A percentile compares a stretch with the other conserved stretches of the same genome.
Conservation (phyloP, 495 filamentous ascomycete species). For the Tuber aestivum region DNA sequence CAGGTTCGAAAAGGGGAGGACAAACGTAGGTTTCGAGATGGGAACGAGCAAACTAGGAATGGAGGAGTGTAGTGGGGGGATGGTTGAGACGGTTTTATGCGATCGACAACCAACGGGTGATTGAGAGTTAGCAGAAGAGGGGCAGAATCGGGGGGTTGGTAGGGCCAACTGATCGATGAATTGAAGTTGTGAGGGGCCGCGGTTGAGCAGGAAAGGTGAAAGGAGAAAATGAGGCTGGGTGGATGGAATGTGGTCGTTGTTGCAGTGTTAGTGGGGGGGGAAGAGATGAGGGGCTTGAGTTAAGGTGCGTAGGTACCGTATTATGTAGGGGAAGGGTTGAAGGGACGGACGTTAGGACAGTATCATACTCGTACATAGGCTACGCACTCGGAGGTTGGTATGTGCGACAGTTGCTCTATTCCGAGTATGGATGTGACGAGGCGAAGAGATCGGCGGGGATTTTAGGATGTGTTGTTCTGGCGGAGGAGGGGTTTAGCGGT, state of each 20-base stretch:
- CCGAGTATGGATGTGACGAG: not conserved
- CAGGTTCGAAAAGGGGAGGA: not conserved
- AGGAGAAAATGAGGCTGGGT: not conserved
- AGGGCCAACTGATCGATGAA: not conserved
- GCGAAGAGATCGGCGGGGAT: not conserved
- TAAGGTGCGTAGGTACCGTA: not conserved
- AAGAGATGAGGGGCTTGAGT: slow-evolving; percentile 4
- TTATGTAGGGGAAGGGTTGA: not conserved
- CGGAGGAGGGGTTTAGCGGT: not conserved
- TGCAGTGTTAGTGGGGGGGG: not conserved
- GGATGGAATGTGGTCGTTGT: not conserved
- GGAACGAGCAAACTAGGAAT: not conserved
- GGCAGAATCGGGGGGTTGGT: not conserved
- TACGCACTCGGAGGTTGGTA: too few species aligned
- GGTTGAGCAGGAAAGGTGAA: not conserved
- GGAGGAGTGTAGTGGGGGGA: not conserved
- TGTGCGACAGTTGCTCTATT: not conserved
- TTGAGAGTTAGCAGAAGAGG: not conserved
- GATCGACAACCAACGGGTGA: not conserved
- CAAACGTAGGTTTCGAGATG: not conserved
- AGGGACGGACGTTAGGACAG: not conserved
- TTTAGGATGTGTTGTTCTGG: not conserved
- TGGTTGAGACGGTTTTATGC: not conserved
- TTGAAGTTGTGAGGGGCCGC: not conserved
- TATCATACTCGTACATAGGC: too few species aligned